Evolutionary conservation across 2,329 filamentous ascomycete genomes (phyloP).

Genomic region (Scopulariopsis brevicaulis): DNA sequence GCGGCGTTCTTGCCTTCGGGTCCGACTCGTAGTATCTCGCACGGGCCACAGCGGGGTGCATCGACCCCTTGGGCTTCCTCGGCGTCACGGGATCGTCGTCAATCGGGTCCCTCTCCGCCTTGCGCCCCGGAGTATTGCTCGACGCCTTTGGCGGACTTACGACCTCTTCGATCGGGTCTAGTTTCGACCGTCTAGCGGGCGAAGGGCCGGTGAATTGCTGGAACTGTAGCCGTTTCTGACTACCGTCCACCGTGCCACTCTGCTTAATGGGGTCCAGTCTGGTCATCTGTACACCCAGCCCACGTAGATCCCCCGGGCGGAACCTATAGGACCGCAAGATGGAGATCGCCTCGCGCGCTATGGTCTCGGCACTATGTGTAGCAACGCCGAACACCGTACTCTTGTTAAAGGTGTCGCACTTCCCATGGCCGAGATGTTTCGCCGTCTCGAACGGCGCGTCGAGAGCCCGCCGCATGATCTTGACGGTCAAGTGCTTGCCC

Average conservation of each 20-base stretch:
- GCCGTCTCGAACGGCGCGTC: conserved; percentile 85
- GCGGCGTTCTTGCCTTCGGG: conserved; percentile 47
- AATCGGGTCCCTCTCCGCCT: conserved; percentile 36
- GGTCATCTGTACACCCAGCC: conserved; percentile 85
- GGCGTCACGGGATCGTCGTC: conserved; percentile 41
- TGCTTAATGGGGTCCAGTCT: conserved; percentile 72
- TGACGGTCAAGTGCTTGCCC: conserved; percentile 81
- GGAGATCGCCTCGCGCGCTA: conserved; percentile 75
- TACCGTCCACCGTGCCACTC: conserved; percentile 47
- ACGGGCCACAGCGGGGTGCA: conserved; percentile 26
- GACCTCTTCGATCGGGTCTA: conserved; percentile 34
- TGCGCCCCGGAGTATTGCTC: neutral
- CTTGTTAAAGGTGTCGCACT: conserved; percentile 91
- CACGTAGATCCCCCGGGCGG: conserved; percentile 83
- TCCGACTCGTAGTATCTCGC: conserved; percentile 32
- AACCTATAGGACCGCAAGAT: conserved; percentile 75
- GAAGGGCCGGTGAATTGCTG: conserved; percentile 24
- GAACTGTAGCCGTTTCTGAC: conserved; percentile 71
- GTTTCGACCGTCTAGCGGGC: conserved; percentile 11
- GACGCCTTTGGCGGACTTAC: conserved; percentile 7
- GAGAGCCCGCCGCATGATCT: conserved; percentile 79
- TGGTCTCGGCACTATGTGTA: conserved; percentile 59
- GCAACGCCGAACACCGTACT: conserved; percentile 72
- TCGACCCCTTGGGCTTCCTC: conserved; percentile 31
- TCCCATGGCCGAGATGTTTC: conserved; percentile 90